Percentiles rank a stretch among this genome's conserved stretches.
Conservation (phyloP, 768 basidiomycete species). For the Podaxis sp. region DNA sequence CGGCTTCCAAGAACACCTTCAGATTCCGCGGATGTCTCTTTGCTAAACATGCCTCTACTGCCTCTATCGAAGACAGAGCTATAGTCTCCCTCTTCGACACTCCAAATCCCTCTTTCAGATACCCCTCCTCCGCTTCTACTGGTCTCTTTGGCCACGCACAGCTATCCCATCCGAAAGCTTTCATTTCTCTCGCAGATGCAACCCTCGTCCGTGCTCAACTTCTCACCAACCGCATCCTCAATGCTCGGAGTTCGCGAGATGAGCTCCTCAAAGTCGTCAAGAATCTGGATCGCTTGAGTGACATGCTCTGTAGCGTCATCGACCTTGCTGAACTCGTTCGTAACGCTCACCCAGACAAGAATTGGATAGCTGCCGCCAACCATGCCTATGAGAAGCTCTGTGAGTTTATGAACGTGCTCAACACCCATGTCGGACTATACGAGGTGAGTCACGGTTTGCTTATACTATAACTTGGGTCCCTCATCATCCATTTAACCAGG, state of each 20-base stretch:
- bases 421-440: conserved; percentile 89
- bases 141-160: conserved; percentile 85
- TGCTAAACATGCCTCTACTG: conserved; percentile 43
- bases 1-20: conserved; percentile 30
- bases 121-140: conserved; percentile 38
- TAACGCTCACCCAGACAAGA: conserved; percentile 86
- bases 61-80: conserved; percentile 63
- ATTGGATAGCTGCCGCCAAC: conserved; percentile 84
- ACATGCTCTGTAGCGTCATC: conserved; percentile 93
- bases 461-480: neutral
- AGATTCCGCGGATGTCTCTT: conserved; percentile 43
- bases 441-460: conserved; percentile 52
- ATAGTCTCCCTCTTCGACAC: conserved; percentile 73
- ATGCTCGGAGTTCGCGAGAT: conserved; percentile 64
- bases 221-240: conserved; percentile 81
- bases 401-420: conserved; percentile 96
- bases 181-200: conserved; percentile 71
- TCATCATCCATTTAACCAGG: conserved; percentile 35
- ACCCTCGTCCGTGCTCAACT: conserved; percentile 79
- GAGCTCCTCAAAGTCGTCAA: conserved; percentile 89
- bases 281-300: conserved; percentile 94
- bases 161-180: conserved; percentile 65
- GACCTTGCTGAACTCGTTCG: conserved; percentile 93
- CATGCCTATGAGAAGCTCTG: conserved; percentile 88
- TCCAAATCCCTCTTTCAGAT: conserved; percentile 43